Base-by-base conservation (phyloP, 208 protist species). In the Crithidia acanthocephali region DNA sequence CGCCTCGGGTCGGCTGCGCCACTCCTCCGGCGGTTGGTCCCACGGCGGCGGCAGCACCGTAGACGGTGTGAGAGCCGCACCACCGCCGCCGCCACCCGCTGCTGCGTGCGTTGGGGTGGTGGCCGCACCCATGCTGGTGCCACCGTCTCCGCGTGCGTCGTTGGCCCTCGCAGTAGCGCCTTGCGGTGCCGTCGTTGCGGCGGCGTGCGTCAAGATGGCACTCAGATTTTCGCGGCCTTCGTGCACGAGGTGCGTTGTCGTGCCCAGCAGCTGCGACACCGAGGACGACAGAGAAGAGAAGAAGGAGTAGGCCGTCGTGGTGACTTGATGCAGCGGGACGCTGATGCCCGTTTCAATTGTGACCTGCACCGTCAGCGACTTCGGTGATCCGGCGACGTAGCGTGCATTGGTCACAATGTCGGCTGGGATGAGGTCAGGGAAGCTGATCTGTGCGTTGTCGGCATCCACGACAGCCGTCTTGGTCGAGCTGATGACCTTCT, bases 341-440 rank as follows among this genome's bases (percentile, higher is more conserved):
- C 85, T 91, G 22, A 93, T 81, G 53, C 81, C 80, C 0, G 81
- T 88, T 45, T 81, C 63, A 53, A 95, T 83, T 18, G 83, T 86
- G 33, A 94, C 18, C 35, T 88, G 61, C 35, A 95, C 13, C 3
- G 69, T 74, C 10, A 93, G 27, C 3, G 81, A 72, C 11, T 42
- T 56, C 2, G 57, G 71, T 6, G 74, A 73, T 23, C 71, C 82
- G 5, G 67, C 65, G 25, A 82, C 50, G 66, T 83, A 92, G 57
- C 64, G 72, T 16, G 62, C 27, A 58, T 83, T 72, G 20, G 42
- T 44, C 1, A 78, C 37, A n/a, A 81, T 68, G 13, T 75, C 64
- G 15, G 80, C 68, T 0, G 86, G 65, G 20, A 90, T 79, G 23
- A 91, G 67, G n/a, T 90, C 84, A 0, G 77, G 77, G 52, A 91